Evolutionary conservation across 2,329 filamentous ascomycete genomes (phyloP).

Genomic region (Colletotrichum karsti): DNA sequence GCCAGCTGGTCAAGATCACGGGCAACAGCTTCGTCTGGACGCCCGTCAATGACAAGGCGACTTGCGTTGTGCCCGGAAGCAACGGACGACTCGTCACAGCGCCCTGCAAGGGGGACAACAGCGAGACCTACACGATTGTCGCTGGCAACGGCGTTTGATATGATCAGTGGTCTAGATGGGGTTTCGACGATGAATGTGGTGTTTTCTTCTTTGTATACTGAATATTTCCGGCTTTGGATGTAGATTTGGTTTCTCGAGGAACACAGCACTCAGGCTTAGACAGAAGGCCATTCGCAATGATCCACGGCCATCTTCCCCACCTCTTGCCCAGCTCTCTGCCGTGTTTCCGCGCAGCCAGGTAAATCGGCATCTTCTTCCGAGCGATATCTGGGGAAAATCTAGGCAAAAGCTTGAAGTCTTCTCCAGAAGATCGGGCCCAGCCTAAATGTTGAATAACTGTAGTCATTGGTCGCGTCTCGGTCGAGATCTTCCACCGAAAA

Average conservation of each 20-base stretch:
- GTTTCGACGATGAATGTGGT: background rate
- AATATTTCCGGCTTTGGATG: background rate
- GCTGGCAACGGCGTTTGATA: background rate
- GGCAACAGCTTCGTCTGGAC: constrained; percentile 50
- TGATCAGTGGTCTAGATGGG: too few species aligned
- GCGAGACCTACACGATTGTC: constrained; percentile 37
- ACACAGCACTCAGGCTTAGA: background rate
- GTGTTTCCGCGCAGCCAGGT: background rate
- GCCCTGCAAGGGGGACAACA: constrained; percentile 37
- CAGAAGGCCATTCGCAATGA: background rate
- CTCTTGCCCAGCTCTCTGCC: background rate
- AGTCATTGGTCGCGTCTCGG: constrained; percentile 3
- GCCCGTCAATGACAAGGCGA: constrained; percentile 52
- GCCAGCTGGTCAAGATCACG: constrained; percentile 58
- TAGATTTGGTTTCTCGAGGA: background rate
- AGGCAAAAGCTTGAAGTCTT: constrained; percentile 20
- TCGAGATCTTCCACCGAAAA: background rate
- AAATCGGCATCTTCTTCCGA: background rate
- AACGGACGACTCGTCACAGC: constrained; percentile 40
- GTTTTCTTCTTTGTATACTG: background rate
- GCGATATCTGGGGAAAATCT: background rate
- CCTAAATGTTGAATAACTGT: background rate
- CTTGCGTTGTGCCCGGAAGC: constrained; percentile 51
- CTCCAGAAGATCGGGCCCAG: background rate
- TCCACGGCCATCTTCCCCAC: background rate